phyloP scores from a whole-genome alignment of 192 early-diverging fungal species.

The Coemansia biformis region DNA sequence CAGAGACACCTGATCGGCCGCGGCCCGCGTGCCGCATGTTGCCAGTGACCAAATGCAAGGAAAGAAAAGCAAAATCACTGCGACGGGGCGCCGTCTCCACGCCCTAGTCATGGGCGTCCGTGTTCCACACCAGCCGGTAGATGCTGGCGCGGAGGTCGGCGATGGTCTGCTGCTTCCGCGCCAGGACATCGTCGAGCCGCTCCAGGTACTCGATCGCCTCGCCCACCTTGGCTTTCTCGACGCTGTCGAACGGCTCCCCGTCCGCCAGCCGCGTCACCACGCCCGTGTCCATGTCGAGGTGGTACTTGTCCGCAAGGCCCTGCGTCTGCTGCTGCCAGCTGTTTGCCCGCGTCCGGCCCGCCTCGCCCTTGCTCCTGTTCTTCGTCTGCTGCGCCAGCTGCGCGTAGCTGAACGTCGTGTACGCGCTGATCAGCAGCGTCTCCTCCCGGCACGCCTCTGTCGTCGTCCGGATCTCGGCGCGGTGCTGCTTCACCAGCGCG shows the following conservation, averaged over 20 bases:
- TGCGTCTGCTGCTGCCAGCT: constrained; percentile 43
- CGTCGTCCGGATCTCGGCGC: constrained; percentile 59
- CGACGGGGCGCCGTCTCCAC: too few species aligned
- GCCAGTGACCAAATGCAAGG: too few species aligned
- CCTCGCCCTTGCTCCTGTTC: constrained; percentile 8
- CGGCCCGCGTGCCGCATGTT: too few species aligned
- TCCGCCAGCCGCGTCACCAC: constrained; percentile 35
- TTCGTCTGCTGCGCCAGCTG: constrained; percentile 34
- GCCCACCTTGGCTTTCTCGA: constrained; percentile 57
- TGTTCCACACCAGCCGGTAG: constrained; percentile 33
- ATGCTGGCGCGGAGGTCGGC: constrained; percentile 40
- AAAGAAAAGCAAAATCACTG: too few species aligned
- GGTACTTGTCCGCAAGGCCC: constrained; percentile 38
- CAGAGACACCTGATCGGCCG: too few species aligned
- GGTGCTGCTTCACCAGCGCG: constrained; percentile 58
- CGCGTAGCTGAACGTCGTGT: constrained; percentile 34
- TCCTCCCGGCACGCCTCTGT: constrained; percentile 62
- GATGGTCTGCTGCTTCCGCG: constrained; percentile 53
- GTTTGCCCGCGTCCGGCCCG: constrained; percentile 7
- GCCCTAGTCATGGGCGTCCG: too few species aligned
- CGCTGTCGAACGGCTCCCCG: constrained; percentile 31
- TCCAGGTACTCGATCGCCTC: constrained; percentile 60
- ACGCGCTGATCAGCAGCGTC: constrained; percentile 51
- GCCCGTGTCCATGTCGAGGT: constrained; percentile 29
- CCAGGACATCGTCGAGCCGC: constrained; percentile 56